Conservation (phyloP, 345 rosid genomes). For the Anacardium occidentale region DNA sequence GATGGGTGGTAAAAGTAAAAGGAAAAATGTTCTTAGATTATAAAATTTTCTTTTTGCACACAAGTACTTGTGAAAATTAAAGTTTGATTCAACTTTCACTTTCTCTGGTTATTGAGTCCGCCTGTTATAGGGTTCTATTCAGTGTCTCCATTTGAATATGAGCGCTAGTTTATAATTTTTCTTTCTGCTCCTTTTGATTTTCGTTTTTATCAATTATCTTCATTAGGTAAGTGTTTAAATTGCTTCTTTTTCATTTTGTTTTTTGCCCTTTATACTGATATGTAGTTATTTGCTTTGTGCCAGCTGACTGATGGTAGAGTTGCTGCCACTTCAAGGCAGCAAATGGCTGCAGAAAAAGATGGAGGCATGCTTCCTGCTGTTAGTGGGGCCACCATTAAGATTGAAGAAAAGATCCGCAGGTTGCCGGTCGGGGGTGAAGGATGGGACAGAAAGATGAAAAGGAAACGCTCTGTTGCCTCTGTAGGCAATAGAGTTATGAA, state of each 20-base stretch:
- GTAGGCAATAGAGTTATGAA: conserved; percentile 60
- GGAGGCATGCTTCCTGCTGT: conserved; percentile 57
- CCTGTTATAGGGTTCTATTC: not conserved
- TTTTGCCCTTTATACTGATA: conserved; percentile 1
- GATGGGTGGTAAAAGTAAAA: not conserved
- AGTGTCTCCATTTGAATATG: not conserved
- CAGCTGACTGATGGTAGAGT: conserved; percentile 59
- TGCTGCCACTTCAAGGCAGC: conserved; percentile 52
- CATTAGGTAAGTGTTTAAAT: not conserved
- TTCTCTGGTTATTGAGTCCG: not conserved
- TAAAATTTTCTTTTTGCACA: not conserved
- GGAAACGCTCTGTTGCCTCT: conserved; percentile 85
- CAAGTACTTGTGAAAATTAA: not conserved
- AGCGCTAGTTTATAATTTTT: not conserved
- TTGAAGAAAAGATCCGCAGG: conserved; percentile 78
- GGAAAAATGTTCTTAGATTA: not conserved
- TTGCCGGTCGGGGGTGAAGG: conserved; percentile 85
- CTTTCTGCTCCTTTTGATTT: not conserved
- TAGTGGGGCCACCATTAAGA: conserved; percentile 47
- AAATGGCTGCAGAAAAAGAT: conserved; percentile 51
- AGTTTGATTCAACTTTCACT: not conserved
- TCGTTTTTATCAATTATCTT: no score
- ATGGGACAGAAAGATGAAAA: conserved; percentile 91
- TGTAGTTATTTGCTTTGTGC: conserved; percentile 10
- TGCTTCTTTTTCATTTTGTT: not conserved